A percentile compares a stretch with the other conserved stretches of the same genome.
These are phyloP conservation scores for Aspergillus quadrilineatus DNA, from an alignment of 2,329 filamentous ascomycete species.

Conservation along the genomic window DNA sequence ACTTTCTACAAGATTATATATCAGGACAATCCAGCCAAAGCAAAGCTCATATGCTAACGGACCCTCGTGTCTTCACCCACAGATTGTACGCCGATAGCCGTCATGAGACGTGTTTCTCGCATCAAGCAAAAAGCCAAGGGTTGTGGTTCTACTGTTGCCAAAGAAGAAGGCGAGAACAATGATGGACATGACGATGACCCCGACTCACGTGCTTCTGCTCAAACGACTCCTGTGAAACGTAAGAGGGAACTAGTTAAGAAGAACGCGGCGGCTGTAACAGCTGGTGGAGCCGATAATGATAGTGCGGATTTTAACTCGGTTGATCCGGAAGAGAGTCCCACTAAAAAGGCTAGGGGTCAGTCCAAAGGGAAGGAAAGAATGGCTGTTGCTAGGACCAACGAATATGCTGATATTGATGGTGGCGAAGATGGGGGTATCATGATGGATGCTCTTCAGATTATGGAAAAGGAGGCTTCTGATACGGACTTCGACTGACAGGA, in stretches of 20 bases:
- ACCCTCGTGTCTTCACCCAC: not conserved
- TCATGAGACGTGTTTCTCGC: constrained; percentile 26
- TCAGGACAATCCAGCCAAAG: too few species aligned
- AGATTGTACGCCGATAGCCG: constrained; percentile 26
- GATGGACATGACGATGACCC: not conserved
- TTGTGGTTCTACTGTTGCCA: not conserved
- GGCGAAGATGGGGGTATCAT: too few species aligned
- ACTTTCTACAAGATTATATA: not conserved
- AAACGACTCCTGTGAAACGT: constrained; percentile 3
- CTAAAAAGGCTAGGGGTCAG: not conserved
- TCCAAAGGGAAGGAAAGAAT: not conserved
- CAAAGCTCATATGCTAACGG: too few species aligned
- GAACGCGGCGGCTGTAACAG: not conserved
- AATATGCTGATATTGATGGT: too few species aligned
- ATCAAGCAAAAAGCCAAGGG: constrained; percentile 18
- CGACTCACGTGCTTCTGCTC: not conserved
- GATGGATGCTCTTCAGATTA: too few species aligned
- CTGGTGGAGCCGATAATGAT: not conserved
- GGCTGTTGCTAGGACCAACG: too few species aligned
- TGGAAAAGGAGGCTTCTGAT: too few species aligned
- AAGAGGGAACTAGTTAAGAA: constrained; percentile 10
- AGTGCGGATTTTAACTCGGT: not conserved
- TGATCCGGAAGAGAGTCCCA: not conserved
- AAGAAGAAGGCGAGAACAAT: not conserved
- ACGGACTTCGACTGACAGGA: too few species aligned